phyloP scores from a whole-genome alignment of 2,329 filamentous ascomycete genomes.

The Pestalotiopsis sp. region DNA sequence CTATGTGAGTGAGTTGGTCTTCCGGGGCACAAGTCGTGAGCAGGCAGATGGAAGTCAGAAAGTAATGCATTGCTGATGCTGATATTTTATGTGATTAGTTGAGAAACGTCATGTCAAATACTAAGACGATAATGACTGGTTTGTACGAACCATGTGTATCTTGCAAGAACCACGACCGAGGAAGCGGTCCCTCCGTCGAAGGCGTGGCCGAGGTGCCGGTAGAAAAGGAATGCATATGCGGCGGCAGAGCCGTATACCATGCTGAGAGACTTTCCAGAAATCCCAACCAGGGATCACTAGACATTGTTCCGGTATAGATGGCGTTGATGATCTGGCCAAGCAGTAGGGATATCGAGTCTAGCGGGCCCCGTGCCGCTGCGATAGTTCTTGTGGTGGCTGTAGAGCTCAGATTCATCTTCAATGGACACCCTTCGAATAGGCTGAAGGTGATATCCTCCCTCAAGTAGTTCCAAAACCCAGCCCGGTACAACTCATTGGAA shows the following conservation, averaged over 20 bases:
- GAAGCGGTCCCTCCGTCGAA: slow-evolving; percentile 27
- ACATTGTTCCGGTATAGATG: slow-evolving; percentile 27
- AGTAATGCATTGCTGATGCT: slow-evolving; percentile 48
- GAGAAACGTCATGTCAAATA: neutral
- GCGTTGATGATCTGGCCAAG: slow-evolving; percentile 47
- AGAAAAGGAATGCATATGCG: slow-evolving; percentile 21
- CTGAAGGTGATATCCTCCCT: slow-evolving; percentile 57
- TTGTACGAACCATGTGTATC: slow-evolving; percentile 44
- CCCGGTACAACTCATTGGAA: slow-evolving; percentile 34
- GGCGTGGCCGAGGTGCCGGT: neutral
- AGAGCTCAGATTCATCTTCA: slow-evolving; percentile 42
- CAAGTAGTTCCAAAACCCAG: slow-evolving; percentile 55
- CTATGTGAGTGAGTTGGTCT: neutral
- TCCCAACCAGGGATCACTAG: slow-evolving; percentile 21
- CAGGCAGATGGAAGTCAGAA: slow-evolving; percentile 38
- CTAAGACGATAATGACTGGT: neutral
- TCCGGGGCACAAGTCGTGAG: slow-evolving; percentile 25
- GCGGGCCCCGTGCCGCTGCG: slow-evolving; percentile 32
- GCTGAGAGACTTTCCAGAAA: slow-evolving; percentile 23
- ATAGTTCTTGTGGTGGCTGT: slow-evolving; percentile 18
- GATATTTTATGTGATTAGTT: neutral
- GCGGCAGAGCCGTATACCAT: slow-evolving; percentile 37
- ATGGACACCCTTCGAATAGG: slow-evolving; percentile 42
- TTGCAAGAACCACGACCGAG: slow-evolving; percentile 41
- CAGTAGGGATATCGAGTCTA: slow-evolving; percentile 45